Evolutionary conservation across 1,284 basidiomycete species (phyloP), one percentile per base, ranked within the genome.

Genomic region (Takashimella tepidaria): DNA sequence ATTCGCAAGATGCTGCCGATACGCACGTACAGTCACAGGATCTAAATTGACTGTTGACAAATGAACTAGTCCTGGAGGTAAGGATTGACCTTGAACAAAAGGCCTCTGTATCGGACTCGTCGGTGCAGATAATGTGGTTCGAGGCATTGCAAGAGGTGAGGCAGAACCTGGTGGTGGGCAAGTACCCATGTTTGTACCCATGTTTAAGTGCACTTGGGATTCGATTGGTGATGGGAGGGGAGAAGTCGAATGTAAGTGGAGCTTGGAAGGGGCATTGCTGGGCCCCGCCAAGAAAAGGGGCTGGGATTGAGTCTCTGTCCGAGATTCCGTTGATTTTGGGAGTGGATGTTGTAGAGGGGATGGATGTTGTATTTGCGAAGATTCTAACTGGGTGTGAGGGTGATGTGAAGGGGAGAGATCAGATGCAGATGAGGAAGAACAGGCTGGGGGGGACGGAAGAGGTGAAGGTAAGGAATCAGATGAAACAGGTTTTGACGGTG

Each of bases 71-170:
- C 61, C 56, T 12, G 40, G 27, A 3, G 52, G 41, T 3, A 50
- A 41, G 1, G 31, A 16, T 16, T 37, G 31, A 16, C 31, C 31
- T 16, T 37, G 31, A 37, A 37, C 31, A 37, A 19, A 5, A 16
- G 51, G 24, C 40, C 63, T 4, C n/a, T 55, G 44, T 24, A 37
- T 55, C 3, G 63, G 63, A 53, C 60, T 62, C 31, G 52, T 56
- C 22, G 62, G 64, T 23, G 58, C 62, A 1, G 62, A 66, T 44
- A 37, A 37, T 16, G 31, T 37, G 8, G 31, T 37, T 16, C 31
- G 8, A 8, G 31, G 31, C 31, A 37, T 37, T 37, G 31, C 16
- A 8, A 37, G 31, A 16, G 31, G 31, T 16, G 31, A 37, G 31
- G 16, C 31, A 37, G 31, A 37, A 8, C 31, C 31, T 16, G 31